A percentile compares a stretch with the other conserved stretches of the same genome.
These are phyloP conservation scores for Ophiobolus disseminans DNA, from an alignment of 2,329 filamentous ascomycete genomes.

Conservation along the genomic window DNA sequence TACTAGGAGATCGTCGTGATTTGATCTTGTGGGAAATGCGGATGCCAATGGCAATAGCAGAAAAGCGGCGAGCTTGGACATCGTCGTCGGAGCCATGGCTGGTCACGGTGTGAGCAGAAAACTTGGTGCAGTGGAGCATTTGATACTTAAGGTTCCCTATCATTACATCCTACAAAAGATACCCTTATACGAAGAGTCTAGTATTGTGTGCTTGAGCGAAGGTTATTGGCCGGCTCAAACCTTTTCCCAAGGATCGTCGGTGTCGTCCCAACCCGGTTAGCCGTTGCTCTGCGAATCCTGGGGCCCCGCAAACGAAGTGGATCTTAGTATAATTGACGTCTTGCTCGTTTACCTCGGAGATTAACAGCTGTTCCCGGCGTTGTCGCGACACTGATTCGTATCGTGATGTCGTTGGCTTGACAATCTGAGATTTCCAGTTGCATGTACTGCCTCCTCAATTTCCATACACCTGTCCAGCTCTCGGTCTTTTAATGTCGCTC, in stretches of 20 bases:
- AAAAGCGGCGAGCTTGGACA: constrained; percentile 7
- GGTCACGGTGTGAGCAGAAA: background rate
- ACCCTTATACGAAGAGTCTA: constrained; percentile 8
- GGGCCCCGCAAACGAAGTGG: no score
- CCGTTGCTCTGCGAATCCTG: no score
- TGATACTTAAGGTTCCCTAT: constrained; percentile 1
- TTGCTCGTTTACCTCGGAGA: no score
- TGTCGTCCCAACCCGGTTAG: no score
- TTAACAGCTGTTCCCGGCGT: no score
- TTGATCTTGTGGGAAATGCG: background rate
- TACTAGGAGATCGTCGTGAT: constrained; percentile 16
- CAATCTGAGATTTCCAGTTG: no score
- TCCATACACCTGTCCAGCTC: background rate
- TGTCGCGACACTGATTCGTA: no score
- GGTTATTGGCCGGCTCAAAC: constrained; percentile 12
- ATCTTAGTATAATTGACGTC: no score
- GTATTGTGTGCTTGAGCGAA: constrained; percentile 1
- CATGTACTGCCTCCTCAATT: constrained; percentile 1
- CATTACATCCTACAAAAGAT: background rate
- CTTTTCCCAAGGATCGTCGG: constrained; percentile 8
- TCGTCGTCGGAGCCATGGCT: background rate
- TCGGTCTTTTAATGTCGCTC: background rate
- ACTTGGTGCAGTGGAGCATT: background rate
- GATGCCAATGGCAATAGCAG: constrained; percentile 6
- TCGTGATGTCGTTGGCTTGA: no score